Conservation (phyloP, 495 filamentous ascomycete species). For the Aspergillus kassunensis region DNA sequence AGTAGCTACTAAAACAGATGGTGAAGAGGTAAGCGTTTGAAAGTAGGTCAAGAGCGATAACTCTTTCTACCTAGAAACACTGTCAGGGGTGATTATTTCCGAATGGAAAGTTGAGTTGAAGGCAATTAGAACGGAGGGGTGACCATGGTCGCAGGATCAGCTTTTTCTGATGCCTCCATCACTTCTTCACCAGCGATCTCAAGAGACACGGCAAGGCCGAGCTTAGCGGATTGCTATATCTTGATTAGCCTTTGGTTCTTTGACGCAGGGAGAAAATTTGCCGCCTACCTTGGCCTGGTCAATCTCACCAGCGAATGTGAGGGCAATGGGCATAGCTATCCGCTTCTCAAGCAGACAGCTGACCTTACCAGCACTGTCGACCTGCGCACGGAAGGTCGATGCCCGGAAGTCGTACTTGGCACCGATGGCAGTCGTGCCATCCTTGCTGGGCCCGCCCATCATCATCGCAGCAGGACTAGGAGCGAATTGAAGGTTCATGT, state of each 20-base stretch:
- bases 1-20: slow-evolving; percentile 49
- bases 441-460: slow-evolving; percentile 69
- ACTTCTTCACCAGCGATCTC: slow-evolving; percentile 86
- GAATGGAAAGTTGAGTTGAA: neutral
- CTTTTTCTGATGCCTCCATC: slow-evolving; percentile 83
- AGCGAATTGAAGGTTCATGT: slow-evolving; percentile 82
- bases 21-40: slow-evolving; percentile 22
- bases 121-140: slow-evolving; percentile 52
- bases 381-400: slow-evolving; percentile 89
- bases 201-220: slow-evolving; percentile 91
- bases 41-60: slow-evolving; percentile 6
- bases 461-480: slow-evolving; percentile 58
- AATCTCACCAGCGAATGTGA: slow-evolving; percentile 96
- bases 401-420: slow-evolving; percentile 98
- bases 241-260: slow-evolving; percentile 1
- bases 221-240: slow-evolving; percentile 83
- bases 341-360: slow-evolving; percentile 92
- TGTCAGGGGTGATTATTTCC: slow-evolving; percentile 11
- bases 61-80: neutral
- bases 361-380: slow-evolving; percentile 91
- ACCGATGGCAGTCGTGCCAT: slow-evolving; percentile 85
- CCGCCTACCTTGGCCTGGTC: slow-evolving; percentile 86
- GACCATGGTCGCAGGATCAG: slow-evolving; percentile 43
- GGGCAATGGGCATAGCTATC: slow-evolving; percentile 79
- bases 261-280: neutral